Conservation (phyloP, 1,284 basidiomycete species). For the Pterulicium gracile region DNA sequence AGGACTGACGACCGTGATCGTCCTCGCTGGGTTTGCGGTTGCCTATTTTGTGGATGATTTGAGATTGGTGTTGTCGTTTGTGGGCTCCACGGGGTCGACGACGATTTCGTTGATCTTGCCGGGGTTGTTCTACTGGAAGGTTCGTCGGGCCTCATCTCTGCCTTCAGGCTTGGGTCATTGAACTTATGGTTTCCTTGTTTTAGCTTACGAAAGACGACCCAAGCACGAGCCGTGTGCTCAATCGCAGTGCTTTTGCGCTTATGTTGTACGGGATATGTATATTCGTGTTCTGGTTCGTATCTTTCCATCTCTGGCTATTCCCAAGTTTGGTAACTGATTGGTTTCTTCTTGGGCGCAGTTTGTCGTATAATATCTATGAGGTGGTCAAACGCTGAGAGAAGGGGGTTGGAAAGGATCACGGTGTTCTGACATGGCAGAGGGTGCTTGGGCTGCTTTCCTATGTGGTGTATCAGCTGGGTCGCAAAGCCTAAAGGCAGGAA, state of each 20-base stretch:
- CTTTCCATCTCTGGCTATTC: neutral
- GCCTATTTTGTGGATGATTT: constrained; percentile 81
- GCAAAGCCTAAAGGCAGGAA: too few species aligned
- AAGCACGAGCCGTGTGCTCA: constrained; percentile 43
- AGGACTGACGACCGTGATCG: constrained; percentile 63
- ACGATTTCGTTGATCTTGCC: constrained; percentile 97
- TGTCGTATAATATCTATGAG: neutral
- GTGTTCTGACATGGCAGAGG: too few species aligned
- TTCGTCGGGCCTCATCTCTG: constrained; percentile 15
- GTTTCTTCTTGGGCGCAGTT: too few species aligned
- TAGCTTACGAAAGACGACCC: constrained; percentile 67
- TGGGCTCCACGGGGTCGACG: constrained; percentile 94
- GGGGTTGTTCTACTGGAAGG: constrained; percentile 79
- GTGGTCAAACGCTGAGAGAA: too few species aligned
- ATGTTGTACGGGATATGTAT: constrained; percentile 72
- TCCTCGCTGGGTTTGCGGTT: constrained; percentile 62
- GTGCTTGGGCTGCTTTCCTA: too few species aligned
- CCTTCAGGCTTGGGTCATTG: constrained; percentile 13
- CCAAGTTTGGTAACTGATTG: neutral
- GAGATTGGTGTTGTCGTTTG: constrained; percentile 89
- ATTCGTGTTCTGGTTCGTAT: constrained; percentile 78
- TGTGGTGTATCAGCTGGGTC: too few species aligned
- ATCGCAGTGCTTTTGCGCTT: constrained; percentile 55
- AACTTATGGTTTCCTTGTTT: too few species aligned
- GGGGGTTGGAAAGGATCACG: too few species aligned